Evolutionary conservation across 768 basidiomycete species (phyloP).

Genomic region (Suillus clintonianus): DNA sequence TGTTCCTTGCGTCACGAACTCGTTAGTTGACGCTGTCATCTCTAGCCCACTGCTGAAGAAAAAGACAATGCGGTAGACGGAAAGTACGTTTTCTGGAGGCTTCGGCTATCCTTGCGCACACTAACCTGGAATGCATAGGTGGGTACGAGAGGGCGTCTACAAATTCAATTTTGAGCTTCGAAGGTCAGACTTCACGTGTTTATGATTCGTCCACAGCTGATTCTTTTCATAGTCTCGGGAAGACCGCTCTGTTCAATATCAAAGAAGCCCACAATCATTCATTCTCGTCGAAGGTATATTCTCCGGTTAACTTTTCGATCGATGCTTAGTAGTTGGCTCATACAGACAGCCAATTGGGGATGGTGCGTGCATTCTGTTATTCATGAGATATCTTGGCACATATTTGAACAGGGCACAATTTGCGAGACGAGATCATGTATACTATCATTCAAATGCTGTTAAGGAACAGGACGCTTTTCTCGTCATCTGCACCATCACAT

Average conservation of each 20-base stretch:
- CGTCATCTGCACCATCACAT: slow-evolving; percentile 77
- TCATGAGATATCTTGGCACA: slow-evolving; percentile 2
- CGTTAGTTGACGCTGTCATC: slow-evolving; percentile 8
- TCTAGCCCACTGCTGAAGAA: slow-evolving; percentile 76
- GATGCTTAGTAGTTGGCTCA: slow-evolving; percentile 14
- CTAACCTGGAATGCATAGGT: slow-evolving; percentile 43
- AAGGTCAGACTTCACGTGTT: slow-evolving; percentile 44
- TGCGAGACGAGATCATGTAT: slow-evolving; percentile 70
- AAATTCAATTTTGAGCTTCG: slow-evolving; percentile 84
- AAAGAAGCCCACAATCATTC: slow-evolving; percentile 86
- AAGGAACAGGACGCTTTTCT: slow-evolving; percentile 68
- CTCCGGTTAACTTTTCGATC: background rate
- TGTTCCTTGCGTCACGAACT: background rate
- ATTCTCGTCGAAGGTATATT: slow-evolving; percentile 67
- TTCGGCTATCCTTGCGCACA: background rate
- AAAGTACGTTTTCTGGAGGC: slow-evolving; percentile 39
- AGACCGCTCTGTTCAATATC: slow-evolving; percentile 53
- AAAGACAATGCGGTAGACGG: slow-evolving; percentile 65
- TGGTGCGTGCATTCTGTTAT: slow-evolving; percentile 50
- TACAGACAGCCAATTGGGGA: slow-evolving; percentile 83
- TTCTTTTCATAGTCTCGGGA: slow-evolving; percentile 38
- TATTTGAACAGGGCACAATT: slow-evolving; percentile 66
- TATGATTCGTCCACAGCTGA: background rate
- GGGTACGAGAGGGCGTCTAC: slow-evolving; percentile 84
- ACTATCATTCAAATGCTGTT: slow-evolving; percentile 54